Evolutionary conservation across 306 rosid genomes (phyloP).

Genomic region (Cyamopsis tetragonoloba): DNA sequence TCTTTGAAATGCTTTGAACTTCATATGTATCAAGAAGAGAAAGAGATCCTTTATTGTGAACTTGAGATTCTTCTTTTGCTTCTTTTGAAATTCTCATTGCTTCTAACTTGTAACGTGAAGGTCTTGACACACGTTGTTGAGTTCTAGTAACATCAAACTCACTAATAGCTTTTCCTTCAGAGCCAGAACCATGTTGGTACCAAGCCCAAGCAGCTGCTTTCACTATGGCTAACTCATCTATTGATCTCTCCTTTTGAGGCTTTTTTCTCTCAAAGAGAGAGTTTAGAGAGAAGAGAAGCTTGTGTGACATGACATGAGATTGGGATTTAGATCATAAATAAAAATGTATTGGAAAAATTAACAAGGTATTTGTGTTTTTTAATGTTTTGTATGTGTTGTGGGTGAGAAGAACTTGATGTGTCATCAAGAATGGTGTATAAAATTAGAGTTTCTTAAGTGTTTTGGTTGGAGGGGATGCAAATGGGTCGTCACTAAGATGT

Average conservation of each 20-base stretch:
- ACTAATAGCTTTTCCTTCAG: conserved; percentile 32
- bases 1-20: conserved; percentile 46
- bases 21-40: conserved; percentile 69
- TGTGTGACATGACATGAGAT: conserved; percentile 12
- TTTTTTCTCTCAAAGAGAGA: conserved; percentile 33
- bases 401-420: conserved; percentile 8
- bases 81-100: conserved; percentile 34
- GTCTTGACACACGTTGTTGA: conserved; percentile 23
- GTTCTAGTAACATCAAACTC: conserved; percentile 38
- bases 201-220: conserved; percentile 98
- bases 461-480: too few species aligned
- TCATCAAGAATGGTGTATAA: not conserved
- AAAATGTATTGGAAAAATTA: conserved; percentile 2
- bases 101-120: conserved; percentile 76
- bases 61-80: not conserved
- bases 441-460: too few species aligned
- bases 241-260: conserved; percentile 1
- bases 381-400: too few species aligned
- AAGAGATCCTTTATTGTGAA: conserved; percentile 38
- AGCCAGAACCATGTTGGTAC: conserved; percentile 59
- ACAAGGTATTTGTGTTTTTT: too few species aligned
- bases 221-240: conserved; percentile 31
- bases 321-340: not conserved
- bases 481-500: not conserved
- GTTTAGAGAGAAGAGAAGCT: conserved; percentile 5